These are phyloP conservation scores for Diutina pseudorugosa DNA, from an alignment of 1,139 yeast genomes.

Conservation along the genomic window DNA sequence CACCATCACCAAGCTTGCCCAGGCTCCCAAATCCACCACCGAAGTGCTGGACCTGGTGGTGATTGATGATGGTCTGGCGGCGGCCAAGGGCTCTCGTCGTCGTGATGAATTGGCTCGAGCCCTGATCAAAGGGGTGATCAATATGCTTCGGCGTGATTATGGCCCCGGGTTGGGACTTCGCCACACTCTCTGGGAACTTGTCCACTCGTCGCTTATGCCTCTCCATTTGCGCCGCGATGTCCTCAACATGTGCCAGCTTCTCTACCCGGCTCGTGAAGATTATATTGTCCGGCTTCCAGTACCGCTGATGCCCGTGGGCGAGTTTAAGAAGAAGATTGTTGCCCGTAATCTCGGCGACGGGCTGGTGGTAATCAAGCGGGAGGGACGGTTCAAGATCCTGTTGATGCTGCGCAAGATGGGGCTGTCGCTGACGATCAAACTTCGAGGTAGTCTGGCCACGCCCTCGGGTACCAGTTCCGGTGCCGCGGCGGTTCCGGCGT, in stretches of 20 bases:
- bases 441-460: not conserved
- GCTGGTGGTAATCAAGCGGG: constrained; percentile 28
- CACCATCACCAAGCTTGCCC: constrained; percentile 15
- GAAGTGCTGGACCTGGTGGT: constrained; percentile 3
- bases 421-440: constrained; percentile 1
- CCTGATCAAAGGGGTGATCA: constrained; percentile 51
- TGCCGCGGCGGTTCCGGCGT: constrained; percentile 3
- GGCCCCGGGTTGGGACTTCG: constrained; percentile 53
- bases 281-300: constrained; percentile 48
- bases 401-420: constrained; percentile 9
- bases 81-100: constrained; percentile 20
- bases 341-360: constrained; percentile 42
- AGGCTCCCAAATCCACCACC: not conserved
- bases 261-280: constrained; percentile 54
- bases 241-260: constrained; percentile 52
- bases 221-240: constrained; percentile 50
- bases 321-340: constrained; percentile 44
- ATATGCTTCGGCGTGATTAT: constrained; percentile 52
- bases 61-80: not conserved
- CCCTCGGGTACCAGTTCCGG: constrained; percentile 5
- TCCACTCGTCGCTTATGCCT: constrained; percentile 49
- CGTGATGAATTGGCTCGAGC: constrained; percentile 31
- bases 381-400: constrained; percentile 35
- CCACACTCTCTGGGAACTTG: constrained; percentile 53
- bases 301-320: constrained; percentile 43